These are phyloP conservation scores for Pseudonitzschia delicatissima DNA, from an alignment of 108 stramenopile species.

Conservation along the genomic window DNA sequence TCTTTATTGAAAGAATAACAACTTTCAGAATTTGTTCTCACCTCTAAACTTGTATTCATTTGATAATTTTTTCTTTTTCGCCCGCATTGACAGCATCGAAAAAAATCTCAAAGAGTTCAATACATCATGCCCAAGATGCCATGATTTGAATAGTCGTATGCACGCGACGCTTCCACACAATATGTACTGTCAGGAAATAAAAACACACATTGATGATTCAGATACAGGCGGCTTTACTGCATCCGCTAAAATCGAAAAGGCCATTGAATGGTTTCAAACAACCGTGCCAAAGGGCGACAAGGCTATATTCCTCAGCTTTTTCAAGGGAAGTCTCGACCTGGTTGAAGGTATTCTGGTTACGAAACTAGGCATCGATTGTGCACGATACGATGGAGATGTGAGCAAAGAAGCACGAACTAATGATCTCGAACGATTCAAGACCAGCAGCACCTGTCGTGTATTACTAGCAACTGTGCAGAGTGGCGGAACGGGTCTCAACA, in stretches of 20 bases:
- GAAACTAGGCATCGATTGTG: constrained; percentile 31
- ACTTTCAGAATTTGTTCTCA: background rate
- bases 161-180: background rate
- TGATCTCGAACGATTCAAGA: constrained; percentile 40
- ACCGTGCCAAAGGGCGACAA: constrained; percentile 34
- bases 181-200: constrained; percentile 19
- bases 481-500: constrained; percentile 47
- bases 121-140: constrained; percentile 31
- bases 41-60: background rate
- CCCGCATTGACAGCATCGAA: constrained; percentile 32
- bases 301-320: constrained; percentile 37
- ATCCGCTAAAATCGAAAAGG: constrained; percentile 39
- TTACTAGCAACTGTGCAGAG: constrained; percentile 42
- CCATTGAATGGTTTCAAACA: constrained; percentile 26
- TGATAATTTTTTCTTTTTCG: constrained; percentile 13
- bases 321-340: constrained; percentile 43
- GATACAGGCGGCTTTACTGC: constrained; percentile 34
- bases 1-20: background rate
- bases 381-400: constrained; percentile 48
- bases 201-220: background rate
- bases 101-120: constrained; percentile 1
- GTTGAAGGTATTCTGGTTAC: constrained; percentile 37
- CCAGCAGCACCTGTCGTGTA: constrained; percentile 18
- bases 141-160: constrained; percentile 26
- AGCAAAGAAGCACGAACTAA: constrained; percentile 11